Percentiles rank a stretch among this genome's conserved stretches.
phyloP scores from a whole-genome alignment of 495 filamentous ascomycete genomes.

The Neurospora tetrasperma region DNA sequence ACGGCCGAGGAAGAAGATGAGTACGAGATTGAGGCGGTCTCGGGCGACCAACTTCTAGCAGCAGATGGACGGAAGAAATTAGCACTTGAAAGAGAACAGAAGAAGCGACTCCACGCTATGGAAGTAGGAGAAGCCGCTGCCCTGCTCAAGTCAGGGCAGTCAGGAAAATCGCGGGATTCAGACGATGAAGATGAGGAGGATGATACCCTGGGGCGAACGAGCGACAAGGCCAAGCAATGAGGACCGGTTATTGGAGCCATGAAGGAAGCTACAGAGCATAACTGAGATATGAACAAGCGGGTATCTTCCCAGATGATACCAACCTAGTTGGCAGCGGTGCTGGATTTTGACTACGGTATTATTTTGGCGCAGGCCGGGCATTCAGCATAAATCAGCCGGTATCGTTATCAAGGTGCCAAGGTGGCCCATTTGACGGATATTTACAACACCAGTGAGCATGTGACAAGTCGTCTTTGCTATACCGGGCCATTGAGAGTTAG shows the following conservation, averaged over 20 bases:
- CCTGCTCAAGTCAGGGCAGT: slow-evolving; percentile 22
- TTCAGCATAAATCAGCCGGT: background rate
- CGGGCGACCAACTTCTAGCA: slow-evolving; percentile 27
- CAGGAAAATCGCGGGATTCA: slow-evolving; percentile 7
- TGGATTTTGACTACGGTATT: background rate
- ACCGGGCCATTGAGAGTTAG: background rate
- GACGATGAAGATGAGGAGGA: slow-evolving; percentile 27
- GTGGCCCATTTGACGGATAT: background rate
- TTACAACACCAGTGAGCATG: background rate
- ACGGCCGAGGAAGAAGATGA: slow-evolving; percentile 42
- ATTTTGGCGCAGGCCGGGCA: background rate
- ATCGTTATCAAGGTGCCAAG: background rate
- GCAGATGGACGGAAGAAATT: slow-evolving; percentile 8
- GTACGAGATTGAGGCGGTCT: slow-evolving; percentile 38
- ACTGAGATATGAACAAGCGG: background rate
- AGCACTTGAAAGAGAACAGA: slow-evolving; percentile 27
- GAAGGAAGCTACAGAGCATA: background rate
- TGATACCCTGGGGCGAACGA: slow-evolving; percentile 10
- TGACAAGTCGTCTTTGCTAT: background rate
- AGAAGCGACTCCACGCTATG: slow-evolving; percentile 45
- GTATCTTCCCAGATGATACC: background rate
- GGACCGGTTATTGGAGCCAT: background rate
- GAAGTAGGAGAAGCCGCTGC: slow-evolving; percentile 44
- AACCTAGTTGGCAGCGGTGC: background rate
- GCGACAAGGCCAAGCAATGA: background rate